Evolutionary conservation across 179 eudicot species (phyloP), one percentile per base, ranked within the genome.

Genomic region (Drosera spatulata): DNA sequence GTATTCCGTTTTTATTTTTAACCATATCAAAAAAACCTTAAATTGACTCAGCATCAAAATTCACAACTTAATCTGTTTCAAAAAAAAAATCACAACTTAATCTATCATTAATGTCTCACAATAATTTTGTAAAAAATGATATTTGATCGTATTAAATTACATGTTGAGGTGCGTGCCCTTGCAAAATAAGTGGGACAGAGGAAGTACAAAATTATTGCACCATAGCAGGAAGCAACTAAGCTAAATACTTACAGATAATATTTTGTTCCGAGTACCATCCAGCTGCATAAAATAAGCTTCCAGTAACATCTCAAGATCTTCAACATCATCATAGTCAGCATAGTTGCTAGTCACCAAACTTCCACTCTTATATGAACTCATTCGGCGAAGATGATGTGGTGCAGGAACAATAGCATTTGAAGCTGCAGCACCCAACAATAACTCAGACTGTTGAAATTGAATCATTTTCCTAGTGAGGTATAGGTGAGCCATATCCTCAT

Each of bases 201-300:
- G 0, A 22, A 22, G 33, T 22, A 22, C 33, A 22, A 22, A 22
- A 22, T 22, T 22, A 53, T 10, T 3, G 10, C 39, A 9, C n/a
- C 2, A 39, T 55, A 43, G 13, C 66, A 39, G 3, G 11, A 8
- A 56, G 38, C 22, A 22, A 48, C 22, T 6, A 40, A 11, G 37
- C 11, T 50, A 9, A n/a, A 53, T 56, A 76, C 98, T 88, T 61
- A 88, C 99, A 55, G 95, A 88, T 45, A 91, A 58, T 67, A 91
- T 91, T 67, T 88, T 91, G 81, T 91, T 86, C 49, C 95, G 81
- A 50, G 93, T 88, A 48, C 99, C 93, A 75, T 88, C 99, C 68
- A 91, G 67, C 74, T 91, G 99, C 93, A 86, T 86, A 80, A 88
- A 93, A 77, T 88, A 91, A 60, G 96, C 96, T 79, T 86, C 96